Evolutionary conservation across 1,139 yeast genomes (phyloP), one percentile per base, ranked within the genome.

Genomic region (Kodamaea fungicola): DNA sequence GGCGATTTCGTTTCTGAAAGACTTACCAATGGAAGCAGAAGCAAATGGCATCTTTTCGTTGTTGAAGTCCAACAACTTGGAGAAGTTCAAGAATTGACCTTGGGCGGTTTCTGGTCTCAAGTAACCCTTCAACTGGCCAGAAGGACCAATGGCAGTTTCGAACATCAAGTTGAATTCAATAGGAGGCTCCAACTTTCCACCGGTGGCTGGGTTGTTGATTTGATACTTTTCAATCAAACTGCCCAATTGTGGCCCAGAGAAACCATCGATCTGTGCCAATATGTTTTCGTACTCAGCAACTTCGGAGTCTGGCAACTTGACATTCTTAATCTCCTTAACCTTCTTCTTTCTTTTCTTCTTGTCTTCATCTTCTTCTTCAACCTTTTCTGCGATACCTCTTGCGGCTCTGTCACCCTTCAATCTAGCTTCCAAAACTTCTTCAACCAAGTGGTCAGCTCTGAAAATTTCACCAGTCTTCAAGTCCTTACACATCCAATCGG

Each of bases 401-500:
- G 97, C 97, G 53, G 87, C 90, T 64, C 85, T 82, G 67, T 94
- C 95, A 54, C 98, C 98, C 69, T 90, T 90, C 62, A 94, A 77
- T 62, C 98, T 81, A 40, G 95, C 76, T 70, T 92, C 98, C 53
- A 94, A 73, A 7, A 94, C 98, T 69, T 92, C 98, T 70, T 94
- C 98, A 38, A 94, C 95, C 57, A 94, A 73, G 63, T 94, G 98
- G 63, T 94, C 99, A 37, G 97, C 97, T 68, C 99, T 80, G 74
- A 94, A 94, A 53, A 94, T 94, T 68, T 94, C 99, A 48, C 98
- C 98, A 33, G 97, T 85, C 60, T 87, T 85, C 57, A 80, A 72
- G 65, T 94, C 99, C 59, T 85, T 83, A 66, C 96, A 89, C 98
- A 94, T 92, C 97, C 97, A 94, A 64, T 94, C 99, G 46, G 97